A percentile compares a stretch with the other conserved stretches of the same genome.
Conservation (phyloP, 192 early-diverging fungal genomes). For the Endogone sp. region DNA sequence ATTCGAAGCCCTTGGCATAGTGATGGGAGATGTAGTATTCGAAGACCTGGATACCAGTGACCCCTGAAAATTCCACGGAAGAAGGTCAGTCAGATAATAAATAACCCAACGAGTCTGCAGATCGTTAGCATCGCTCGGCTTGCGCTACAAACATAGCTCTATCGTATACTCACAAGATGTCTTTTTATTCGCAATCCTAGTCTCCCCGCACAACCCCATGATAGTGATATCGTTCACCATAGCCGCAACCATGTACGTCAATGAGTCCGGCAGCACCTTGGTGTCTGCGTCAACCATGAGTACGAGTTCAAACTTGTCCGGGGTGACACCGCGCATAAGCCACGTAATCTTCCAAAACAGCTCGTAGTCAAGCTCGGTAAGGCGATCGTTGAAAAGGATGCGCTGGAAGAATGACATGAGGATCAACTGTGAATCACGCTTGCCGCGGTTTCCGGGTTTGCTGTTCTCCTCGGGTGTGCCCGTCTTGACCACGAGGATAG, state of each 20-base stretch:
- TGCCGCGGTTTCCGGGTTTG: constrained; percentile 92
- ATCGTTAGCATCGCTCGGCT: no score
- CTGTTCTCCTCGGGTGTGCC: constrained; percentile 62
- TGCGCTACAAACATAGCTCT: constrained; percentile 32
- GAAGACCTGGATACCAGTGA: constrained; percentile 89
- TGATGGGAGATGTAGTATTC: constrained; percentile 99
- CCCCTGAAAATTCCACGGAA: constrained; percentile 38
- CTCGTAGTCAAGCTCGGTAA: constrained; percentile 89
- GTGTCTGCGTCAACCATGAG: constrained; percentile 93
- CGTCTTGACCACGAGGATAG: constrained; percentile 69
- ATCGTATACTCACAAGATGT: constrained; percentile 67
- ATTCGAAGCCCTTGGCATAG: constrained; percentile 91
- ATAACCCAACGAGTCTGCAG: neutral
- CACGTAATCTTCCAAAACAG: constrained; percentile 79
- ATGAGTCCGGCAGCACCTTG: constrained; percentile 68
- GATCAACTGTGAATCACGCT: constrained; percentile 96
- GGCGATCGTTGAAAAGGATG: constrained; percentile 77
- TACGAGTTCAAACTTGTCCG: constrained; percentile 78
- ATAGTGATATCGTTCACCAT: constrained; percentile 89
- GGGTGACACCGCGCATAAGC: constrained; percentile 76
- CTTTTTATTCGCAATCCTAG: constrained; percentile 91
- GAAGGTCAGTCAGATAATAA: neutral
- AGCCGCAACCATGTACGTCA: constrained; percentile 83
- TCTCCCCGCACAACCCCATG: constrained; percentile 98
- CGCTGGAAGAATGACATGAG: constrained; percentile 92